Evolutionary conservation across 352 stramenopile species (phyloP), one percentile per base, ranked within the genome.

Genomic region (Pythium brassicae): DNA sequence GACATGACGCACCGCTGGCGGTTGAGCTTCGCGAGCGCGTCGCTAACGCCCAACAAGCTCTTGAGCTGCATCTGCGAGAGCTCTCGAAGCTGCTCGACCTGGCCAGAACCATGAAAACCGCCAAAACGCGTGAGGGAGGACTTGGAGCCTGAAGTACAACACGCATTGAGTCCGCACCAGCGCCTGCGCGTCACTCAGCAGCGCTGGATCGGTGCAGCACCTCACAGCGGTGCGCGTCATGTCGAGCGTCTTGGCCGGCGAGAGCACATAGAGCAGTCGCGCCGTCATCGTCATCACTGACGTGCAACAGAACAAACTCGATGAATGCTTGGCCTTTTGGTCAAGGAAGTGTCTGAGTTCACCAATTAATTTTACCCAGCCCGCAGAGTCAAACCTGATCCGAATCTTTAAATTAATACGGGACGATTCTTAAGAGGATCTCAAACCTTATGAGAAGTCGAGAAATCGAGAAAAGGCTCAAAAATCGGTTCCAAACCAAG

Each of bases 171-270:
- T 14, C 10, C 43, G 37, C 46, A 93, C 66, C 52, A 92, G 63
- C 10, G 57, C 60, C 25, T 84, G 73, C 3, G 82, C 71, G 11
- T 90, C 74, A 0, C 53, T 53, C n/a, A 95, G 65, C 9, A 92
- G 69, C n/a, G 61, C 42, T 17, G 82, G 78, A 22, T 83, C 62
- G 0, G 69, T 80, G 51, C 71, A 76, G 43, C 61, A 35, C 4
- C 50, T 49, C 27, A 81, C 50, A 22, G 48, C 56, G 2, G 71
- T 44, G 35, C 50, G 39, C 20, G 78, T 66, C 69, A 92, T 74
- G 55, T 94, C 82, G 47, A 97, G 67, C 29, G 86, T 96, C 78
- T 97, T 97, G 29, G 89, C 87, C 17, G 89, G 89, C 32, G 89
- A 97, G 43, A 97, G 71, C 63, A 97, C 65, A 27, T 86, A 90